Evolutionary conservation across 306 rosid species (phyloP).

Genomic region (Ammopiptanthus mongolicus): DNA sequence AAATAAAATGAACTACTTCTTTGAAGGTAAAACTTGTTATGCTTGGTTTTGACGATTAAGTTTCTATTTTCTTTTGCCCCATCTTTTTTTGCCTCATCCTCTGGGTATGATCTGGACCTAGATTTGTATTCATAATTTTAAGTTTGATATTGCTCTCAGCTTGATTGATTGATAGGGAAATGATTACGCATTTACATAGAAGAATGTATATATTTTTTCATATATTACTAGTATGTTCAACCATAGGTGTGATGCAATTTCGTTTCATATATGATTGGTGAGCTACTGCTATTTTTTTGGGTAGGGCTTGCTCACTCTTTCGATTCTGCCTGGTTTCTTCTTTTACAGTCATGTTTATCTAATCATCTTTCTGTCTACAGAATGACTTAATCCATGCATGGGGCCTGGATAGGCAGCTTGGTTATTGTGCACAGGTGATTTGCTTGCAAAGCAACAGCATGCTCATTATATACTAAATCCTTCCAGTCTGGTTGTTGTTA

Average conservation of each 20-base stretch:
- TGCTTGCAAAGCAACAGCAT: background rate
- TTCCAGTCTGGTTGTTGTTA: slow-evolving; percentile 5
- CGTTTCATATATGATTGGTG: background rate
- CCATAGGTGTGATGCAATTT: background rate
- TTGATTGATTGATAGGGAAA: background rate
- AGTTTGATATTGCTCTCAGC: background rate
- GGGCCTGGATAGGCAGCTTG: slow-evolving; percentile 87
- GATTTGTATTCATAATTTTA: background rate
- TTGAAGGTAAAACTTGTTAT: background rate
- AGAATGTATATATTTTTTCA: background rate
- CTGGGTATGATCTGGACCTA: background rate
- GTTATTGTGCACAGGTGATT: slow-evolving; percentile 90
- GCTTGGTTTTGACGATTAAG: background rate
- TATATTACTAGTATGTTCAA: background rate
- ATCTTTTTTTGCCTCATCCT: background rate
- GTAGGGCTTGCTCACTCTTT: background rate
- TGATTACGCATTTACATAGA: background rate
- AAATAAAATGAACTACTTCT: background rate
- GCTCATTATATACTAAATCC: background rate
- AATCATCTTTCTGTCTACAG: slow-evolving; percentile 41
- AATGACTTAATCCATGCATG: slow-evolving; percentile 96
- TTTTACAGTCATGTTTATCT: slow-evolving; percentile 13
- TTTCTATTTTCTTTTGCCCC: background rate
- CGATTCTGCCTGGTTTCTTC: background rate
- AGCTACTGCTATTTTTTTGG: background rate